Percentiles rank a stretch among this genome's conserved stretches.
These are phyloP conservation scores for Scleromitrula shiraiana DNA, from an alignment of 2,329 filamentous ascomycete species.

Conservation along the genomic window DNA sequence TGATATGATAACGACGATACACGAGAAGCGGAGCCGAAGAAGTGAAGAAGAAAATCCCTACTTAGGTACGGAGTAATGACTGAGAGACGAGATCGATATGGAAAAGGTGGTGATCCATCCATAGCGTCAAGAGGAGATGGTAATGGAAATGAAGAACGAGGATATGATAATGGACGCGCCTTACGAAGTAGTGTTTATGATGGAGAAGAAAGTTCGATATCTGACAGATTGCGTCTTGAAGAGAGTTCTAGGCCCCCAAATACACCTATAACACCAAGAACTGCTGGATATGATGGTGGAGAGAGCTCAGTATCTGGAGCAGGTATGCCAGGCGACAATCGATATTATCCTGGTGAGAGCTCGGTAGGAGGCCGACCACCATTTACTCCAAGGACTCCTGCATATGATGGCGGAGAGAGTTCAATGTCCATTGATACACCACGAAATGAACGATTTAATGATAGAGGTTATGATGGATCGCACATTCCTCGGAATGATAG, in stretches of 20 bases:
- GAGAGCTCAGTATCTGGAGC: slow-evolving; percentile 3
- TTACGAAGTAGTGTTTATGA: slow-evolving; percentile 1
- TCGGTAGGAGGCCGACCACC: not conserved
- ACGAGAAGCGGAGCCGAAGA: slow-evolving; percentile 6
- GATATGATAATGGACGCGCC: slow-evolving; percentile 7
- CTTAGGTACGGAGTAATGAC: slow-evolving; percentile 8
- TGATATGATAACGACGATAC: slow-evolving; percentile 6
- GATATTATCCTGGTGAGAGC: slow-evolving; percentile 1
- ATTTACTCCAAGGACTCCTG: slow-evolving; percentile 2
- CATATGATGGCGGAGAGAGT: slow-evolving; percentile 7
- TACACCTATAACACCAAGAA: slow-evolving; percentile 6
- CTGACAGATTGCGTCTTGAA: not conserved
- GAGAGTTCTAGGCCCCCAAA: slow-evolving; percentile 5
- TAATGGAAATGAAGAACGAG: slow-evolving; percentile 4
- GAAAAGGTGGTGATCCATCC: not conserved
- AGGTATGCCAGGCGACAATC: not conserved
- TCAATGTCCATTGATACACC: slow-evolving; percentile 1
- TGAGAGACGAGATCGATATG: slow-evolving; percentile 8
- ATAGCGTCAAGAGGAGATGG: slow-evolving; percentile 3
- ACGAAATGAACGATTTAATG: not conserved
- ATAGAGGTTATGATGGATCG: not conserved
- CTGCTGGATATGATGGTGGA: slow-evolving; percentile 3
- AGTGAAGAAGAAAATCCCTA: slow-evolving; percentile 8
- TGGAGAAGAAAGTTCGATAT: not conserved
- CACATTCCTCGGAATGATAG: slow-evolving; percentile 1